Percentiles rank a stretch among this genome's conserved stretches.
Conservation (phyloP, 768 basidiomycete species). For the Hydnum rufescens region DNA sequence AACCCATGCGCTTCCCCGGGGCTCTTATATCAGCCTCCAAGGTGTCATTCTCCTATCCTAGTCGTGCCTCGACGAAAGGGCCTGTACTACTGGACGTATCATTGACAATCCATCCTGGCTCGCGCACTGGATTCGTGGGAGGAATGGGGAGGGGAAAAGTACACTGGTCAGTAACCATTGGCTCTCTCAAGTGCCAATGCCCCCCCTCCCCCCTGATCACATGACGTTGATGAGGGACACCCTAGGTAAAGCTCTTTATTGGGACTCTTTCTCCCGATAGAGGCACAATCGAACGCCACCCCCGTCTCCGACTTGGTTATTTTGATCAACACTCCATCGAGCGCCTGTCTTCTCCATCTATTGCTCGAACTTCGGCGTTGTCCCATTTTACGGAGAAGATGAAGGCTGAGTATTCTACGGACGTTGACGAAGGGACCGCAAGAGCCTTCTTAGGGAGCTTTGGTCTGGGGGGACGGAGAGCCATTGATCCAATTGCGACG, state of each 20-base stretch:
- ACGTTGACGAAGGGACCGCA: slow-evolving; percentile 22
- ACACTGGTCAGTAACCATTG: slow-evolving; percentile 23
- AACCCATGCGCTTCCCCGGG: slow-evolving; percentile 19
- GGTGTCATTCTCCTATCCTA: slow-evolving; percentile 20
- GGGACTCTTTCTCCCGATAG: slow-evolving; percentile 22
- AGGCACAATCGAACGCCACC: slow-evolving; percentile 34
- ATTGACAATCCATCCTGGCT: slow-evolving; percentile 23
- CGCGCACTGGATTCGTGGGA: slow-evolving; percentile 25
- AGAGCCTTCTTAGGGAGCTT: slow-evolving; percentile 25
- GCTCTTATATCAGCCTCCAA: slow-evolving; percentile 17
- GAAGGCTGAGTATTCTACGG: slow-evolving; percentile 8
- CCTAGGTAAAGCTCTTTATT: slow-evolving; percentile 13
- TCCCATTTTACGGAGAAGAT: slow-evolving; percentile 15
- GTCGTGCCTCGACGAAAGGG: slow-evolving; percentile 9
- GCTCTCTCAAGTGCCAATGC: neutral
- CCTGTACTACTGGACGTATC: slow-evolving; percentile 17
- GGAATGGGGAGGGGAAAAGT: slow-evolving; percentile 35
- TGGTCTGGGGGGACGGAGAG: slow-evolving; percentile 26
- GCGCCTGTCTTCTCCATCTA: slow-evolving; percentile 22
- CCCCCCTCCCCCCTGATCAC: too few species aligned
- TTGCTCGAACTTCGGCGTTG: slow-evolving; percentile 16
- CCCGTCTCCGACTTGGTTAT: slow-evolving; percentile 34
- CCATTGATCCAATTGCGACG: slow-evolving; percentile 25
- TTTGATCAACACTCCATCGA: slow-evolving; percentile 47
- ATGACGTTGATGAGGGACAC: too few species aligned